Percentiles rank a stretch among this genome's conserved stretches.
These are phyloP conservation scores for Flaveria ramosissima DNA, from an alignment of 129 eudicot genomes.

Conservation along the genomic window DNA sequence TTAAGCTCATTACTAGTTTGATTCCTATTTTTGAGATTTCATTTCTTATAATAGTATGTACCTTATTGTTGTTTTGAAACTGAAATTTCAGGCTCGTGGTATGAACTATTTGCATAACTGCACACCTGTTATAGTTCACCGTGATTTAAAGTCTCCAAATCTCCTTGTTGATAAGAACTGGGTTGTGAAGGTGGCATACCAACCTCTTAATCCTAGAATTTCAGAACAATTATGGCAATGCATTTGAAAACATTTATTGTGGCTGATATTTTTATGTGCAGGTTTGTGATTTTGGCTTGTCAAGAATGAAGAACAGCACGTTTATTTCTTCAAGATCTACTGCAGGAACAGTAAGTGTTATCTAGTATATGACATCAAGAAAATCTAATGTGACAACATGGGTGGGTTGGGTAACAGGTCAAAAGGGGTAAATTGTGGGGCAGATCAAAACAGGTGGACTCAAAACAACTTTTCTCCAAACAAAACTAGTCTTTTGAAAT, in stretches of 20 bases:
- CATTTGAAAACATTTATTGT: neutral
- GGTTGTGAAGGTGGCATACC: slow-evolving; percentile 82
- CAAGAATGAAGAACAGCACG: slow-evolving; percentile 93
- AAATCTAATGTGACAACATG: neutral
- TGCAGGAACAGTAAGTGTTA: slow-evolving; percentile 89
- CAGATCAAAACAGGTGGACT: neutral
- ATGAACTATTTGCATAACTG: slow-evolving; percentile 98
- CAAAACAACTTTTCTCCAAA: neutral
- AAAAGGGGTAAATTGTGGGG: neutral
- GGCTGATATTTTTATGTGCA: slow-evolving; percentile 28
- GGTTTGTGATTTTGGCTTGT: slow-evolving; percentile 98
- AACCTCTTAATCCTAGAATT: neutral
- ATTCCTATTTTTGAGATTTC: slow-evolving; percentile 25
- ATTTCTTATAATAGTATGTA: neutral
- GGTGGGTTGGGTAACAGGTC: neutral
- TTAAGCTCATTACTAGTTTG: neutral
- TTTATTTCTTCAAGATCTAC: slow-evolving; percentile 95
- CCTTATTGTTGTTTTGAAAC: slow-evolving; percentile 4
- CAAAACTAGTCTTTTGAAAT: no score
- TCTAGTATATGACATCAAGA: slow-evolving; percentile 4
- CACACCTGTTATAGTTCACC: slow-evolving; percentile 91
- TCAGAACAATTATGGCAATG: slow-evolving; percentile 7
- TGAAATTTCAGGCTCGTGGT: slow-evolving; percentile 81
- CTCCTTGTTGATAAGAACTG: slow-evolving; percentile 97
- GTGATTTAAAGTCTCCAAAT: slow-evolving; percentile 96